A percentile compares a stretch with the other conserved stretches of the same genome.
Evolutionary conservation across 2,329 filamentous ascomycete species (phyloP).

Genomic region (Pyrenochaeta sp.): DNA sequence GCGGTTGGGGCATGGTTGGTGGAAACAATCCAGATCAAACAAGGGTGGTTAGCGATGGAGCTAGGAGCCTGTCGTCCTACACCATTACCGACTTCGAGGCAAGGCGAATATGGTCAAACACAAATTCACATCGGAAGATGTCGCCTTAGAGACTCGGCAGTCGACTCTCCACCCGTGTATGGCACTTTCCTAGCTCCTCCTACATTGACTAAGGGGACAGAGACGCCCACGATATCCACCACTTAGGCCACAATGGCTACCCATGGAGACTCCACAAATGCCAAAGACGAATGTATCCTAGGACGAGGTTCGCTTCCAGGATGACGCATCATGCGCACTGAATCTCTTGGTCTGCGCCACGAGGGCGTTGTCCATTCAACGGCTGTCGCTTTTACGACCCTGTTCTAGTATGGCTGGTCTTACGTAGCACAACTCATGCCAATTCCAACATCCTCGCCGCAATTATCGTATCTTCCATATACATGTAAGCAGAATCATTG

Average conservation of each 20-base stretch:
- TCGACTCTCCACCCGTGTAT: too few species aligned
- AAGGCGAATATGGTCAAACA: too few species aligned
- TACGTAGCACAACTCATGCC: too few species aligned
- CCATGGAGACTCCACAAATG: slow-evolving; percentile 10
- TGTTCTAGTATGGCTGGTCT: too few species aligned
- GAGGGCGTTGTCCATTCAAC: slow-evolving; percentile 1
- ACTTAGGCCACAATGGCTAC: slow-evolving; percentile 5
- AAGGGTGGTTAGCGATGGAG: slow-evolving; percentile 3
- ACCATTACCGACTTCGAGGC: too few species aligned
- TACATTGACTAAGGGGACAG: not conserved
- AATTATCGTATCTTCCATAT: too few species aligned
- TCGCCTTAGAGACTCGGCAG: too few species aligned
- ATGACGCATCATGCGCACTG: slow-evolving; percentile 5
- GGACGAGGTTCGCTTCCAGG: not conserved
- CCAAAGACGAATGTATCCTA: not conserved
- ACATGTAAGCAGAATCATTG: not conserved
- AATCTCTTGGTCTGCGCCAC: slow-evolving; percentile 6
- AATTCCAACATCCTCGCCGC: slow-evolving; percentile 6
- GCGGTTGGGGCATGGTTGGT: slow-evolving; percentile 12
- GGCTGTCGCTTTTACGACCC: too few species aligned
- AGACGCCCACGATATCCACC: slow-evolving; percentile 5
- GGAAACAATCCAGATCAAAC: slow-evolving; percentile 6
- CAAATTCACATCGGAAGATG: too few species aligned
- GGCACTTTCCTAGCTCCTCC: too few species aligned
- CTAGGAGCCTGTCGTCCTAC: not conserved